Conservation (phyloP, 2,329 filamentous ascomycete genomes). For the Claviceps humidiphila region DNA sequence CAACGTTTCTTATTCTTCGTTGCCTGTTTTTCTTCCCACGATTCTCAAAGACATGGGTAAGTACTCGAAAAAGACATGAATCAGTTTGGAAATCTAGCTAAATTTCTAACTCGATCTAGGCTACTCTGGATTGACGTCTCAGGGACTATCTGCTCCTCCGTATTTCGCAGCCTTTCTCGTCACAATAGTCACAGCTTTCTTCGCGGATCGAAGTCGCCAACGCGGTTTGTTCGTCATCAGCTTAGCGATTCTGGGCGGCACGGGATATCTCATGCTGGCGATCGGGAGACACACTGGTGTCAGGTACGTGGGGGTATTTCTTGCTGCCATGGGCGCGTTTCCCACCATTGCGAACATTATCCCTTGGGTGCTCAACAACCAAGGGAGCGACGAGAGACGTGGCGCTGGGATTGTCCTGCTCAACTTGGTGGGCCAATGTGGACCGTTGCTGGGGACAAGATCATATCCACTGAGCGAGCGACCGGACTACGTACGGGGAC, state of each 20-base stretch:
- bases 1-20: slow-evolving; percentile 19
- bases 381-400: slow-evolving; percentile 6
- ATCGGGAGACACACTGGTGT: neutral
- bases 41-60: slow-evolving; percentile 11
- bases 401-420: slow-evolving; percentile 5
- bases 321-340: slow-evolving; percentile 4
- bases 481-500: slow-evolving; percentile 3
- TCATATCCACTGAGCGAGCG: slow-evolving; percentile 4
- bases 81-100: neutral
- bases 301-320: slow-evolving; percentile 5
- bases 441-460: slow-evolving; percentile 6
- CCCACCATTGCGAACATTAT: slow-evolving; percentile 6
- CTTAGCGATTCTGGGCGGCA: slow-evolving; percentile 5
- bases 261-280: slow-evolving; percentile 6
- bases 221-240: slow-evolving; percentile 5
- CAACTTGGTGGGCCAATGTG: slow-evolving; percentile 6
- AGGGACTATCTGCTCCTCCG: slow-evolving; percentile 11
- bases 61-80: neutral
- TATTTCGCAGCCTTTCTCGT: slow-evolving; percentile 9
- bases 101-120: slow-evolving; percentile 1
- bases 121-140: slow-evolving; percentile 9
- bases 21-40: slow-evolving; percentile 11
- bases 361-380: slow-evolving; percentile 6
- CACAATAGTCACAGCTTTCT: slow-evolving; percentile 7
- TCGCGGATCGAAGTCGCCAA: slow-evolving; percentile 8